A percentile compares a stretch with the other conserved stretches of the same genome.
phyloP scores from a whole-genome alignment of 1,139 yeast species.

The Yamadazyma oceani region DNA sequence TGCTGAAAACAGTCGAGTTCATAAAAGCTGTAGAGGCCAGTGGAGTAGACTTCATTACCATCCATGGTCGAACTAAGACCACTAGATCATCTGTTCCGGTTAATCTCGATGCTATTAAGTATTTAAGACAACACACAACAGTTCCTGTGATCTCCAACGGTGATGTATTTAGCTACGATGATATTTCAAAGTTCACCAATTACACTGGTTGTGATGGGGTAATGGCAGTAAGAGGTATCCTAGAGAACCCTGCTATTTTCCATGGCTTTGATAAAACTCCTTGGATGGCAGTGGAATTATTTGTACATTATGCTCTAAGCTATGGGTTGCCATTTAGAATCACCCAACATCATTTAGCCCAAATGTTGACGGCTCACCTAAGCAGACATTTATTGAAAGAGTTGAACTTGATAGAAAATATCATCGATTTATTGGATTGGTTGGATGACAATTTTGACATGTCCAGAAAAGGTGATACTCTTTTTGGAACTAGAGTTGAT shows the following conservation, averaged over 20 bases:
- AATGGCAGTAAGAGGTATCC: conserved; percentile 91
- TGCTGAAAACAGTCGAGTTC: conserved; percentile 68
- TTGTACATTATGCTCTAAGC: conserved; percentile 74
- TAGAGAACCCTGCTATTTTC: conserved; percentile 85
- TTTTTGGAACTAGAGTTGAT: conserved; percentile 61
- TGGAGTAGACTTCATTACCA: conserved; percentile 91
- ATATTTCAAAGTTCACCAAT: conserved; percentile 59
- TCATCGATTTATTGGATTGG: conserved; percentile 77
- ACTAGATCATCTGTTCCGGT: conserved; percentile 86
- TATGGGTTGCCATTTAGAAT: conserved; percentile 85
- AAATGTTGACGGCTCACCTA: conserved; percentile 73
- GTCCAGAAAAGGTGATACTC: conserved; percentile 63
- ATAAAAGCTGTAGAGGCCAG: conserved; percentile 75
- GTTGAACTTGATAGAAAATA: conserved; percentile 58
- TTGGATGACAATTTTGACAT: conserved; percentile 69
- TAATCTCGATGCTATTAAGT: conserved; percentile 75
- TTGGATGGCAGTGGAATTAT: conserved; percentile 85
- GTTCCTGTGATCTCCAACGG: conserved; percentile 96
- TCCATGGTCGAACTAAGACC: conserved; percentile 86
- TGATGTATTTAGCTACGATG: conserved; percentile 73
- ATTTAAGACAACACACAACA: conserved; percentile 56
- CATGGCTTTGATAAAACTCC: conserved; percentile 74
- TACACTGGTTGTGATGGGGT: conserved; percentile 85
- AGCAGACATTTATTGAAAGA: conserved; percentile 55
- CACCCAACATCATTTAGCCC: conserved; percentile 82